These are phyloP conservation scores for Trichoderma atroviride DNA, from an alignment of 2,329 filamentous ascomycete genomes.

Conservation along the genomic window DNA sequence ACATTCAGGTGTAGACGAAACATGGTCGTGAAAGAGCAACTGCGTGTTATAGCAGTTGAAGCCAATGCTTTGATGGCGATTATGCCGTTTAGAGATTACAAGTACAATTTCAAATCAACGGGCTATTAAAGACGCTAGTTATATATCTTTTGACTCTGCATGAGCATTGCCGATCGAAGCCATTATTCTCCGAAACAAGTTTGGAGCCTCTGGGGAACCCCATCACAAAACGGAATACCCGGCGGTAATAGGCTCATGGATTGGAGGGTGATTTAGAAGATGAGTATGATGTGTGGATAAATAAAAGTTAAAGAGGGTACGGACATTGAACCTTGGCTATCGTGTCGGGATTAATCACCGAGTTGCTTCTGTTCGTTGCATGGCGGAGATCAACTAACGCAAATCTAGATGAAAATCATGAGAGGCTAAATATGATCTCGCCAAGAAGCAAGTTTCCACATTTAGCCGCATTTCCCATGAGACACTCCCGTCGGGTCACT, in stretches of 20 bases:
- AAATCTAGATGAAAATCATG: fast-evolving
- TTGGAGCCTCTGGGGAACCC: not conserved
- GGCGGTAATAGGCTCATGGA: not conserved
- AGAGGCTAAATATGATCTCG: not conserved
- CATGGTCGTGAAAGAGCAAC: not conserved
- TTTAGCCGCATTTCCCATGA: not conserved
- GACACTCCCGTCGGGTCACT: not conserved
- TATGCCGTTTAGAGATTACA: no score
- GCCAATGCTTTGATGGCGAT: no score
- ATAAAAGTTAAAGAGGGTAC: not conserved
- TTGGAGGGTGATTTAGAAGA: not conserved
- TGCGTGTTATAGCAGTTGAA: not conserved
- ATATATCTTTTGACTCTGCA: not conserved
- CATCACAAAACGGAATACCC: not conserved
- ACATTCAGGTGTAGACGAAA: not conserved
- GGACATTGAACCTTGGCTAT: not conserved
- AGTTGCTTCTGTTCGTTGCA: not conserved
- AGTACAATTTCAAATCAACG: not conserved
- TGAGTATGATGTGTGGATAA: not conserved
- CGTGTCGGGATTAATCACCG: not conserved
- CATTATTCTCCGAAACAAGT: not conserved
- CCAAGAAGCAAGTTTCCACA: not conserved
- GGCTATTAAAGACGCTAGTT: not conserved
- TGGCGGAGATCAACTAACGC: not conserved
- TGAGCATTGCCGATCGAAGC: not conserved